phyloP scores from a whole-genome alignment of 768 basidiomycete species.

The Russula dissimulans region DNA sequence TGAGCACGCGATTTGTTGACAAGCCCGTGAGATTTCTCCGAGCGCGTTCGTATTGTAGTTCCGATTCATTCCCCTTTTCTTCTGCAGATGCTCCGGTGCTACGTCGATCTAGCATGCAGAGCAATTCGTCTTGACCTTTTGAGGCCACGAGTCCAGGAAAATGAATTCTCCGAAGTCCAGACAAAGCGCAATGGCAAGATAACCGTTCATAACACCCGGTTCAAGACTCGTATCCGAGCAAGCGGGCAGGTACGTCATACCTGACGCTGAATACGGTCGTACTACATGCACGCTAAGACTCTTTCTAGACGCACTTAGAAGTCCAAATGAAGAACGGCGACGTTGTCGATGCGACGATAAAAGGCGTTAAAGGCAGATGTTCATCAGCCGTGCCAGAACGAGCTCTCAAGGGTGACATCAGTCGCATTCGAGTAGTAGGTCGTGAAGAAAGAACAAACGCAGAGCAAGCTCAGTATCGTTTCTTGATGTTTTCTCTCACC shows the following conservation, averaged over 20 bases:
- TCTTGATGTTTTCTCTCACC: background rate
- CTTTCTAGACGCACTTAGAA: constrained; percentile 2
- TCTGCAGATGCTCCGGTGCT: background rate
- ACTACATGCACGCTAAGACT: background rate
- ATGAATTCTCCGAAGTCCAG: background rate
- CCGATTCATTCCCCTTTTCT: background rate
- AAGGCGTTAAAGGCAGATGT: background rate
- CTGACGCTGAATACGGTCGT: background rate
- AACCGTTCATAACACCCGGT: constrained; percentile 1
- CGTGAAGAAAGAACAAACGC: constrained; percentile 7
- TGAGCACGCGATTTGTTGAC: background rate
- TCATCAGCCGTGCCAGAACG: background rate
- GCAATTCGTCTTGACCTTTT: background rate
- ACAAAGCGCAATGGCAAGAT: background rate
- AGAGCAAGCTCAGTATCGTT: constrained; percentile 2
- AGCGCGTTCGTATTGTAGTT: background rate
- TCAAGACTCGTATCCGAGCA: constrained; percentile 6
- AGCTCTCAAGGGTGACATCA: background rate
- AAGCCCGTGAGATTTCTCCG: background rate
- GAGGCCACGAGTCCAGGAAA: background rate
- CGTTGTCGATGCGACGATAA: background rate
- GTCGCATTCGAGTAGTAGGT: constrained; percentile 7
- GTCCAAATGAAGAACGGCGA: background rate
- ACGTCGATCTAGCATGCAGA: background rate
- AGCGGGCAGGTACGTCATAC: background rate